Conservation (phyloP, 2,329 filamentous ascomycete genomes). For the Curvularia sp. region DNA sequence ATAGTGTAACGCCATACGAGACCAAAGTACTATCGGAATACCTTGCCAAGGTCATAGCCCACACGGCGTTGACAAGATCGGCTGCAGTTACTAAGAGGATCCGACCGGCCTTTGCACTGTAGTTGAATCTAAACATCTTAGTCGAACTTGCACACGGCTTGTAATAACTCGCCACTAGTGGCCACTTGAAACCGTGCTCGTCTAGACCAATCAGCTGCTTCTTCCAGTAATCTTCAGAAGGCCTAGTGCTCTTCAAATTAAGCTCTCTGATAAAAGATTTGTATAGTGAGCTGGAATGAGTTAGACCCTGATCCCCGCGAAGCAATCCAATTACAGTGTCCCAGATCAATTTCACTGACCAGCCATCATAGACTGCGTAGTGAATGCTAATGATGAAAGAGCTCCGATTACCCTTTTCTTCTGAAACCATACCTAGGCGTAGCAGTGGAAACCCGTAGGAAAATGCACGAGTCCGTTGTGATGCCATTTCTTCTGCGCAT, state of each 20-base stretch:
- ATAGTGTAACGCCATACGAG: not conserved
- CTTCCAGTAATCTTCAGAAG: not conserved
- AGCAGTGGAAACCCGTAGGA: not conserved
- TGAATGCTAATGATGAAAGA: not conserved
- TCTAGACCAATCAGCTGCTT: not conserved
- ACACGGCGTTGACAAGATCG: not conserved
- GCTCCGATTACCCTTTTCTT: not conserved
- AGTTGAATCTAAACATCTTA: not conserved
- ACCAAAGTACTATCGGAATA: not conserved
- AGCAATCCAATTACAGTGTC: not conserved
- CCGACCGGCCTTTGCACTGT: not conserved
- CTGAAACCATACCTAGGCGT: not conserved
- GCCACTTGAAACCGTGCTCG: not conserved
- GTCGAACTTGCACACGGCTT: not conserved
- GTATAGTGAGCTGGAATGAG: not conserved
- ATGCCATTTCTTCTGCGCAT: not conserved
- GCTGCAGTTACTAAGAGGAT: not conserved
- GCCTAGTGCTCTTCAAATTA: not conserved
- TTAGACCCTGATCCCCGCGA: not conserved
- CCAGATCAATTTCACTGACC: conserved; percentile 2
- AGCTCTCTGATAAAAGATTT: not conserved
- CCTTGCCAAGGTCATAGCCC: not conserved
- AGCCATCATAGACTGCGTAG: not conserved
- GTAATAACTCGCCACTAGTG: not conserved
- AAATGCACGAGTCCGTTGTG: not conserved